Evolutionary conservation across 1,284 basidiomycete genomes (phyloP), one percentile per base, ranked within the genome.

Genomic region (Tylopilus orsonianus): DNA sequence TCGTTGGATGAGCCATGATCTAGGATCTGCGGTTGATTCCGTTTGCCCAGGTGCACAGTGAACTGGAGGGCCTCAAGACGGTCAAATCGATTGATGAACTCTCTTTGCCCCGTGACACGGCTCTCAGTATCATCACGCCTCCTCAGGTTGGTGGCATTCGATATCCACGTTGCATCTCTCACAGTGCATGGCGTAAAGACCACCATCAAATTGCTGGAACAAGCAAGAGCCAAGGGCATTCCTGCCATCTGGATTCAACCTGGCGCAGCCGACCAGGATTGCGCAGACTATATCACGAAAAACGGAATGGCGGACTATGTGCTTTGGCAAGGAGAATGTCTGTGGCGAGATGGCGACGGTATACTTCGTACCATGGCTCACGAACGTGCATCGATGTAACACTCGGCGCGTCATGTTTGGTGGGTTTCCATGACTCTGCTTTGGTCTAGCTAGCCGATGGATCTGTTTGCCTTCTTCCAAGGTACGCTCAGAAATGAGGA

Each of bases 161-260:
- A 9, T 16, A 19, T 32, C 22, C 6, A 23, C 37, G 7, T 19
- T 2, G 6, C 34, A n/a, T 14, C 8, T 35, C 37, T 50, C 22
- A 43, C 30, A 34, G 16, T 32, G 12, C 12, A 5, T 27, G 4
- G 8, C 16, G 27, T 29, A 40, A 64, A 90, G 85, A 71, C 91
- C 41, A 89, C 87, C 8, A 74, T 88, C 37, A 72, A 71, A 20
- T 57, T 88, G 42, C 69, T 90, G 55, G 72, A 85, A 60, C 75
- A 82, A 51, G 85, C 85, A 7, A 84, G 83, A 61, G 72, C 75
- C 2, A 72, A 84, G 20, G 68, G 71, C 26, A 72, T 91, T 9
- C 82, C 83, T 14, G 75, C 81, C 1, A 72, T 93, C 39, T 94
- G 91, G 91, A 77, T 93, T 33, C 91, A 94, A 66, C 91, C 91